Base-by-base conservation (phyloP, 2,329 filamentous ascomycete species). In the Pezicula carpinea region DNA sequence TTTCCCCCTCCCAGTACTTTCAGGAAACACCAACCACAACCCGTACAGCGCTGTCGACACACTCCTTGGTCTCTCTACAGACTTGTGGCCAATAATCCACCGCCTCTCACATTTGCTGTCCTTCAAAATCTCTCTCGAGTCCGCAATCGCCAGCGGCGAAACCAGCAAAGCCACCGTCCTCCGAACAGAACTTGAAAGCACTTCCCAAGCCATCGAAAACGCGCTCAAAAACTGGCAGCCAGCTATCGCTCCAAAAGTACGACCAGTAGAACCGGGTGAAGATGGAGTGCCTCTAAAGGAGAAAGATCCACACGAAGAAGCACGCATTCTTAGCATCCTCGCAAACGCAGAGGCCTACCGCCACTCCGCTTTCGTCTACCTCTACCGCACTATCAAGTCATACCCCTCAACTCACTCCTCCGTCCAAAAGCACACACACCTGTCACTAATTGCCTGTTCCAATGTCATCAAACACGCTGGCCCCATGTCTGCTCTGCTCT, bases 21-120 rank as follows among this genome's bases (percentile, higher is more conserved):
- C 75, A 46, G 68, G 72, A 2, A 7, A 19, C 64, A 66, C 2
- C 63, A 48, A 31, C 17, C 66, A 19, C 10, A 65, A 64, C 10
- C 69, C 77, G 0, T 60, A 76, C 6, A 70, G 68, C 49, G 75
- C 75, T 33, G 76, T 82, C 17, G 57, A 59, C 33, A 59, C 55
- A 3, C 67, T 83, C 2, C 72, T 83, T 1, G 80, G 80, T 18
- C 76, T 83, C 67, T 75, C 79, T 1, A 81, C 77, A 1, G 79
- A 79, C 3, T 64, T 83, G 0, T 83, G 80, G 80, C 80, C 80
- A 10, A 75, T 82, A 15, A 79, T 83, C 50, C 78, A 83, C 55
- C 75, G 76, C 8, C 69, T 83, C 2, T 80, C 79, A 0, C 76
- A 73, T 48, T 69, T 83, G 0, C 64, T 73, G 1, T 70, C 72